phyloP scores from a whole-genome alignment of 2,329 filamentous ascomycete species.

The Neurospora sp. region DNA sequence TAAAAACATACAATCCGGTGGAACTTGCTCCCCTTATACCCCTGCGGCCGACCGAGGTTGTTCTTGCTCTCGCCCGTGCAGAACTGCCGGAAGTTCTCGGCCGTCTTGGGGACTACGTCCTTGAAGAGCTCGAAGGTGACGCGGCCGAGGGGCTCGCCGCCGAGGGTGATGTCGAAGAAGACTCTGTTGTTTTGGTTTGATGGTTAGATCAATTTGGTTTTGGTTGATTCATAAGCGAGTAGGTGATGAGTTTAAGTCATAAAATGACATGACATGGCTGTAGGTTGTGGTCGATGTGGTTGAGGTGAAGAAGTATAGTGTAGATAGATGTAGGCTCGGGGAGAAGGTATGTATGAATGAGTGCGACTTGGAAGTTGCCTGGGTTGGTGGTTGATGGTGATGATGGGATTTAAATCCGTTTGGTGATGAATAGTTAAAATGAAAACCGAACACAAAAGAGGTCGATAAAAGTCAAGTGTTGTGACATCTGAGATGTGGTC shows the following conservation, averaged over 20 bases:
- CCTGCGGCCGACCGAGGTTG: slow-evolving; percentile 64
- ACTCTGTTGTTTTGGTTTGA: slow-evolving; percentile 14
- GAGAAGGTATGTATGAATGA: neutral
- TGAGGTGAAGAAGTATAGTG: neutral
- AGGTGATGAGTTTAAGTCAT: too few relatives aligned
- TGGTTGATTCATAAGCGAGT: too few relatives aligned
- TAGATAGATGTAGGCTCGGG: neutral
- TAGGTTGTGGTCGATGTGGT: neutral
- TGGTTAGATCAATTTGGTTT: too few relatives aligned
- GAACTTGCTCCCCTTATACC: slow-evolving; percentile 91
- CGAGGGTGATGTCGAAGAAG: slow-evolving; percentile 46
- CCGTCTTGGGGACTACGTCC: slow-evolving; percentile 73
- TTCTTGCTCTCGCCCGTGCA: slow-evolving; percentile 90
- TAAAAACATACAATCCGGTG: slow-evolving; percentile 66
- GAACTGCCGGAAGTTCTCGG: slow-evolving; percentile 95
- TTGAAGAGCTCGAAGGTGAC: slow-evolving; percentile 88
- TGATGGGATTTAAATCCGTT: slow-evolving; percentile 1
- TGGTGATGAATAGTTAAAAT: neutral
- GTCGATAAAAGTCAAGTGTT: neutral
- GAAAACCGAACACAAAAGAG: neutral
- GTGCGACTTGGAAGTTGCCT: neutral
- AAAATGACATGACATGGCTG: neutral
- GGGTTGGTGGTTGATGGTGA: slow-evolving; percentile 5
- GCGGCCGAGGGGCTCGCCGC: slow-evolving; percentile 76
- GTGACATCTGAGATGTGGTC: neutral